These are phyloP conservation scores for Fusarium pilosicola DNA, from an alignment of 2,329 filamentous ascomycete species.

Conservation along the genomic window DNA sequence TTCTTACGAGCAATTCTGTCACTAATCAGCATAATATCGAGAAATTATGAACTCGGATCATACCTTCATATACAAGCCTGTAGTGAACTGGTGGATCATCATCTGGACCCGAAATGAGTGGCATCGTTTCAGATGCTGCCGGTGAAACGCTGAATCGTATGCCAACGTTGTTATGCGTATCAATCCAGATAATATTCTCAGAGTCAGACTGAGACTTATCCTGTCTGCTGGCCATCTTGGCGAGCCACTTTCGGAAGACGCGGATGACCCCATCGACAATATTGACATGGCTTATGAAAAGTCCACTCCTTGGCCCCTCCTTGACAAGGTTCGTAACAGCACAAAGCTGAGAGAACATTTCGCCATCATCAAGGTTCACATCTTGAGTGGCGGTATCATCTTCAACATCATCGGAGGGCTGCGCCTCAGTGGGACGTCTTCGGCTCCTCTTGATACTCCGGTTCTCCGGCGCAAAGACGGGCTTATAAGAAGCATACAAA, in stretches of 20 bases:
- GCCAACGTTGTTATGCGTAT: conserved; percentile 70
- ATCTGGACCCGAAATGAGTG: conserved; percentile 65
- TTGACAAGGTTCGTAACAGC: conserved; percentile 75
- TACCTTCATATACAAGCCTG: conserved; percentile 77
- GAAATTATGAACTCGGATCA: conserved; percentile 33
- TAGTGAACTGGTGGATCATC: conserved; percentile 77
- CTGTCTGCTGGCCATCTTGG: conserved; percentile 48
- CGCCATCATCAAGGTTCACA: conserved; percentile 73
- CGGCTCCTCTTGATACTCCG: conserved; percentile 47
- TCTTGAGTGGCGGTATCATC: conserved; percentile 65
- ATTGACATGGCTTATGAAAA: conserved; percentile 72
- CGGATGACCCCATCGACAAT: conserved; percentile 75
- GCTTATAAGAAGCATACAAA: conserved; percentile 78
- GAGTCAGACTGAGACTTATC: neutral
- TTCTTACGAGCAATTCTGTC: conserved; percentile 73
- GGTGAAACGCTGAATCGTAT: conserved; percentile 70
- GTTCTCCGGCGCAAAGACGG: conserved; percentile 66
- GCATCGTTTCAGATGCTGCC: conserved; percentile 52
- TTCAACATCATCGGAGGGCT: conserved; percentile 25
- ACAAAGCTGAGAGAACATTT: conserved; percentile 80
- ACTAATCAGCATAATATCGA: conserved; percentile 17
- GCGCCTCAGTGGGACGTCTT: conserved; percentile 8
- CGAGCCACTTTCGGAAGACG: conserved; percentile 79
- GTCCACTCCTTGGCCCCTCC: conserved; percentile 66
- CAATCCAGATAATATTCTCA: conserved; percentile 72